These are phyloP conservation scores for Akanthomyces uredinophilus DNA, from an alignment of 2,329 filamentous ascomycete species.

Conservation along the genomic window DNA sequence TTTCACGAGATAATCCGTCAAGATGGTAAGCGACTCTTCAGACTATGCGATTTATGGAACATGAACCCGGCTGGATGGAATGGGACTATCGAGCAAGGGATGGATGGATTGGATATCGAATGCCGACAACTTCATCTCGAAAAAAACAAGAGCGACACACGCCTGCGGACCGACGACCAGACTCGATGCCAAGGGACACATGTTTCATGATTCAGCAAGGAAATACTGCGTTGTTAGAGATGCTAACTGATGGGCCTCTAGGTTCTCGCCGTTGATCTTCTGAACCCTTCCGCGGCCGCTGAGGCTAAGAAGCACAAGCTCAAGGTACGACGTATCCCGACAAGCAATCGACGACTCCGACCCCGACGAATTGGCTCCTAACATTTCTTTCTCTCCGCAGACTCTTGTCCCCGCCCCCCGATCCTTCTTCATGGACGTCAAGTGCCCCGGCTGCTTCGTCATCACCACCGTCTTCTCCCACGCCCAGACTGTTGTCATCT, in stretches of 20 bases:
- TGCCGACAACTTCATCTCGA: background rate
- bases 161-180: conserved; percentile 5
- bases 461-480: conserved; percentile 99
- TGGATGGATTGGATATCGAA: conserved; percentile 1
- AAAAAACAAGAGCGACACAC: background rate
- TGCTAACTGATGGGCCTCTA: conserved; percentile 50
- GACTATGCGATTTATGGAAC: conserved; percentile 16
- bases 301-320: conserved; percentile 99
- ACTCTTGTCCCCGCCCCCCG: conserved; percentile 91
- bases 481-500: conserved; percentile 99
- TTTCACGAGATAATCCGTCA: conserved; percentile 51
- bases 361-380: conserved; percentile 19
- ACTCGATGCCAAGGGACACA: background rate
- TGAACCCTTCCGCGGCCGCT: conserved; percentile 96
- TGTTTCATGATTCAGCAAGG: conserved; percentile 14
- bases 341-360: conserved; percentile 2
- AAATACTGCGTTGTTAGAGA: conserved; percentile 17
- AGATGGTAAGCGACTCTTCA: conserved; percentile 57
- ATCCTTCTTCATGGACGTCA: conserved; percentile 99
- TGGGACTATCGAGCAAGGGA: background rate
- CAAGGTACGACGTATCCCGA: conserved; percentile 63
- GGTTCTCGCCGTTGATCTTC: conserved; percentile 99
- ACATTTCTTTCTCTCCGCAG: conserved; percentile 38
- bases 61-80: background rate
- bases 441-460: conserved; percentile 99